These are phyloP conservation scores for Corylus avellana DNA, from an alignment of 306 rosid species.

Conservation along the genomic window DNA sequence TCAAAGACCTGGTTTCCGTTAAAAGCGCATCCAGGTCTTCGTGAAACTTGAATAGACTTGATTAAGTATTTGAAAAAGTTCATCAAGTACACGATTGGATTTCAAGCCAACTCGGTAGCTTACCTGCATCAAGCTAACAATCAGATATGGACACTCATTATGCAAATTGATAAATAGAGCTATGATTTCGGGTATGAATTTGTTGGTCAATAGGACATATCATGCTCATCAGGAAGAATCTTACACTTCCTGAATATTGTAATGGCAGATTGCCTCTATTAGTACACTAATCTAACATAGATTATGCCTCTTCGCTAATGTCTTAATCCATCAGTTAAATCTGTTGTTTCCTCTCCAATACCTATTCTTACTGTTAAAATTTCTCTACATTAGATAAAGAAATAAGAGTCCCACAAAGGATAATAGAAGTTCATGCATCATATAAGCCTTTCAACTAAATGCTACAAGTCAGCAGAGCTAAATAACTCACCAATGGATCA, in stretches of 20 bases:
- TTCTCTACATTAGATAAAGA: neutral
- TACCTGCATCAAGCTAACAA: slow-evolving; percentile 56
- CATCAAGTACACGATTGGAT: slow-evolving; percentile 59
- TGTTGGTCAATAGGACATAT: neutral
- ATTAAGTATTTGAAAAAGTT: slow-evolving; percentile 49
- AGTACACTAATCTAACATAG: neutral
- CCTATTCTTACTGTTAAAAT: neutral
- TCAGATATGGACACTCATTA: slow-evolving; percentile 40
- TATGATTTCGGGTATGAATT: neutral
- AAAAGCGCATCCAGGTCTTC: slow-evolving; percentile 68
- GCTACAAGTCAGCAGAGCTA: slow-evolving; percentile 11
- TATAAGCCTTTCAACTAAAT: slow-evolving; percentile 4
- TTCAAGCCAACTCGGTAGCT: slow-evolving; percentile 79
- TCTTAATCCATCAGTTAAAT: neutral
- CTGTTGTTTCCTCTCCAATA: neutral
- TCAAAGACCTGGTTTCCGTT: slow-evolving; percentile 47
- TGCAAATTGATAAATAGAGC: slow-evolving; percentile 8
- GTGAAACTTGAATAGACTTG: slow-evolving; percentile 61
- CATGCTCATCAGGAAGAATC: slow-evolving; percentile 9
- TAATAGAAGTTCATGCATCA: slow-evolving; percentile 10
- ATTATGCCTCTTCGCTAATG: neutral
- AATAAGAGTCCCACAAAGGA: neutral
- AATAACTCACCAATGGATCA: slow-evolving; percentile 86
- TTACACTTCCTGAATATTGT: neutral
- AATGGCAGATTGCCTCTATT: neutral